Percentiles rank a stretch among this genome's conserved stretches.
These are phyloP conservation scores for Melastoma malabathricum DNA, from an alignment of 345 rosid genomes.

Conservation along the genomic window DNA sequence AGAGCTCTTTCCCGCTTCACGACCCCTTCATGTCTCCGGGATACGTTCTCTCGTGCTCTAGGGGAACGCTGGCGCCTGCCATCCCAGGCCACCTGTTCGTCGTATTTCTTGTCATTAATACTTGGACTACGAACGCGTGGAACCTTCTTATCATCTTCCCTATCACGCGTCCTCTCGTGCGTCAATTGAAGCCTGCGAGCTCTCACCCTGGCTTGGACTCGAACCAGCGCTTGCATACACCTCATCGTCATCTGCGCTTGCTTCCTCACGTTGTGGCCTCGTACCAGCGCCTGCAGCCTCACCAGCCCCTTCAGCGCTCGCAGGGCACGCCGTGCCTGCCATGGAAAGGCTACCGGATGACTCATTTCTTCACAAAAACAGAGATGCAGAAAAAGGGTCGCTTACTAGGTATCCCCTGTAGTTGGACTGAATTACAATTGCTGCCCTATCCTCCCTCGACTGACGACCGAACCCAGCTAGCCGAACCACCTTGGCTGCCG, in stretches of 20 bases:
- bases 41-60: conserved; percentile 24
- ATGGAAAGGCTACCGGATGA: no score
- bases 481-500: conserved; percentile 83
- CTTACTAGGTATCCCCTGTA: conserved; percentile 87
- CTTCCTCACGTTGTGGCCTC: conserved; percentile 88
- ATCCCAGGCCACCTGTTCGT: conserved; percentile 21
- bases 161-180: conserved; percentile 32
- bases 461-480: conserved; percentile 78
- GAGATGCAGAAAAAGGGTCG: neutral
- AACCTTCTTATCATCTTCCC: conserved; percentile 9
- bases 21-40: conserved; percentile 42
- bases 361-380: no score
- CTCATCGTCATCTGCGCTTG: conserved; percentile 97
- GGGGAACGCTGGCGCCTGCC: conserved; percentile 28
- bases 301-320: conserved; percentile 87
- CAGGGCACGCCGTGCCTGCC: conserved; percentile 83
- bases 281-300: conserved; percentile 85
- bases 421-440: conserved; percentile 66
- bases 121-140: no score
- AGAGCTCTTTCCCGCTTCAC: conserved; percentile 78
- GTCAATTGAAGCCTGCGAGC: conserved; percentile 61
- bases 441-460: conserved; percentile 72
- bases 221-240: conserved; percentile 93
- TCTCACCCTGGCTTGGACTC: conserved; percentile 84
- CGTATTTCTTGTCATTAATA: conserved; percentile 10